Base-by-base conservation (phyloP, 208 protist genomes). In the Borovskyia barvae region DNA sequence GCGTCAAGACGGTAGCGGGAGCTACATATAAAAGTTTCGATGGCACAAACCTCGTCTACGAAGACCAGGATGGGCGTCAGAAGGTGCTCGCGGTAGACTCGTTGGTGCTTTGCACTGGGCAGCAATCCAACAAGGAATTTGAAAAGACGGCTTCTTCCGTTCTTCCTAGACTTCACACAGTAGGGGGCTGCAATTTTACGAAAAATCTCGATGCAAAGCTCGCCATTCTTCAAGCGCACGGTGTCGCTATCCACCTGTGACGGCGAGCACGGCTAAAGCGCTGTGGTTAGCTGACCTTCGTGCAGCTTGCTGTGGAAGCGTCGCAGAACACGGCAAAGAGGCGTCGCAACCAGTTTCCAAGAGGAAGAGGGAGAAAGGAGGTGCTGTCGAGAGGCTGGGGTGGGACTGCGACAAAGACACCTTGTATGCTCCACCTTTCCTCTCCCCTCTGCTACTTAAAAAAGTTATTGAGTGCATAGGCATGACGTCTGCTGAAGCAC, bases 31-130 rank as follows among this genome's bases (percentile, higher is more conserved):
- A 90, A 56, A 80, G 72, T 47, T 86, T 97, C 41, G 89, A 97
- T 60, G 89, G 88, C 47, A 72, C 46, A 39, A 75, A 48, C 4
- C 68, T 97, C 24, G 60, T 78, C 19, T 90, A 82, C 58, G 37
- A 57, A 26, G 55, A 75, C 24, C 54, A 61, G 36, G 59, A 66
- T 17, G 82, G 77, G 17, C 49, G 77, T 48, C 66, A 61, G 36
- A 41, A 62, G 33, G 25, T 40, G 47, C 35, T 95, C 40, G 68
- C 49, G 33, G 82, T 94, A 15, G 90, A 95, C 66, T 82, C 76
- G 19, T 62, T 97, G 25, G 82, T 97, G 52, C 74, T 97, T 29
- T 97, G 93, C 69, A 86, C 82, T 12, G 93, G 93, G 19, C 90
- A 97, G 66, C 46, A 67, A 43, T 78, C 87, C 12, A 74, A 87